Conservation (phyloP, 164 flowering plant genomes). For the Vitis amurensis region DNA sequence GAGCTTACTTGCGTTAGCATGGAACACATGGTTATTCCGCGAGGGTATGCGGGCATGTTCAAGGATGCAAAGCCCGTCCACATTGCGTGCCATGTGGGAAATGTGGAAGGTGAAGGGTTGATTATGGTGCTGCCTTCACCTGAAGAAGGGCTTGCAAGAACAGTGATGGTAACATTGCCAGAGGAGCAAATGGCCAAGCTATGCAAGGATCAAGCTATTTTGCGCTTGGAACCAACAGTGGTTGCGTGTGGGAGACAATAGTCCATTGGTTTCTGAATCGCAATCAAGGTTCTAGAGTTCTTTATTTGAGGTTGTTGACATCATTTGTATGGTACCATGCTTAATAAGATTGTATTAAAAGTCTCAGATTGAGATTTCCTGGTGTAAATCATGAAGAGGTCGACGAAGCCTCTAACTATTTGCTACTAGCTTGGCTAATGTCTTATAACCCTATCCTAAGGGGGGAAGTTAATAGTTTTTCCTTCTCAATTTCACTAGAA, state of each 20-base stretch:
- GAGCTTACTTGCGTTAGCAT: constrained; percentile 62
- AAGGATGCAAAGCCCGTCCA: constrained; percentile 55
- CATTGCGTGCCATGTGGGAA: constrained; percentile 55
- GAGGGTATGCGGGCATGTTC: constrained; percentile 34
- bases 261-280: neutral
- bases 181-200: constrained; percentile 41
- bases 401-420: too few species aligned
- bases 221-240: constrained; percentile 43
- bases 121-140: constrained; percentile 66
- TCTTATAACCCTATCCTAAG: too few species aligned
- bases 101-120: constrained; percentile 72
- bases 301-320: too few species aligned
- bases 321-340: too few species aligned
- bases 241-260: constrained; percentile 28
- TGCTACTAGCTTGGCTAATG: too few species aligned
- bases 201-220: constrained; percentile 36
- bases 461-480: too few species aligned
- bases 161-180: constrained; percentile 59
- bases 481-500: too few species aligned
- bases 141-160: constrained; percentile 62
- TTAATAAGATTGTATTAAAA: too few species aligned
- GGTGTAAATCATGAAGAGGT: too few species aligned
- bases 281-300: too few species aligned
- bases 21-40: constrained; percentile 41
- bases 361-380: too few species aligned